Evolutionary conservation across 768 basidiomycete genomes (phyloP).

Genomic region (Scleroderma bovista): DNA sequence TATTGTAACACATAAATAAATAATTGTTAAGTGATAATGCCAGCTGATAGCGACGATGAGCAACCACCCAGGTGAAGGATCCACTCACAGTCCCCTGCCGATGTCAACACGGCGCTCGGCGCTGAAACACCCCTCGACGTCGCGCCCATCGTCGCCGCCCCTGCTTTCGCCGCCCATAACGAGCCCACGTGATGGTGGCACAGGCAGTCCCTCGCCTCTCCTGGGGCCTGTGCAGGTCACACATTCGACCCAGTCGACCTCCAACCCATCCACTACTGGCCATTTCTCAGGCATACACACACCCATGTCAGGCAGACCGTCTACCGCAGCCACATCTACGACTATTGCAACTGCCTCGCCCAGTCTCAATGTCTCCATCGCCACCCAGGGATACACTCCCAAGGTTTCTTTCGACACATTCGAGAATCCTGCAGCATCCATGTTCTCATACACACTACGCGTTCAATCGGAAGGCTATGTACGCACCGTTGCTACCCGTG

Average conservation of each 20-base stretch:
- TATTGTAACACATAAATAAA: slow-evolving; percentile 4
- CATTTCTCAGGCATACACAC: slow-evolving; percentile 15
- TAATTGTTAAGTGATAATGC: not conserved
- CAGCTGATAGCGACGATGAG: not conserved
- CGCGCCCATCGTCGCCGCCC: not conserved
- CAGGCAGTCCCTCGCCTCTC: not conserved
- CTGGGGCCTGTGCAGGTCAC: slow-evolving; percentile 1
- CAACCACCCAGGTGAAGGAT: not conserved
- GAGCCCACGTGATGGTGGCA: slow-evolving; percentile 6
- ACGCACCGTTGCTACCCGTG: slow-evolving; percentile 70
- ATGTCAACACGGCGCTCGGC: not conserved
- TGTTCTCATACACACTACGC: slow-evolving; percentile 85
- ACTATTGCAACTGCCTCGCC: slow-evolving; percentile 14
- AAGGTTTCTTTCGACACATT: slow-evolving; percentile 84
- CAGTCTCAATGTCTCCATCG: slow-evolving; percentile 15
- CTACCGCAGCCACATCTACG: slow-evolving; percentile 15
- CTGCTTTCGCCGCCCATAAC: slow-evolving; percentile 22
- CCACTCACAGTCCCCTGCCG: not conserved
- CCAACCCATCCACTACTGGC: slow-evolving; percentile 13
- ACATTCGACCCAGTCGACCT: slow-evolving; percentile 10
- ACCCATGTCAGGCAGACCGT: slow-evolving; percentile 6
- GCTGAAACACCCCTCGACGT: slow-evolving; percentile 12
- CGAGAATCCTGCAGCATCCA: slow-evolving; percentile 70
- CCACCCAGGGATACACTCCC: slow-evolving; percentile 30
- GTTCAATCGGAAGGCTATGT: slow-evolving; percentile 81